Conservation (phyloP, 805 yeast species). For the Candida berthetii region DNA sequence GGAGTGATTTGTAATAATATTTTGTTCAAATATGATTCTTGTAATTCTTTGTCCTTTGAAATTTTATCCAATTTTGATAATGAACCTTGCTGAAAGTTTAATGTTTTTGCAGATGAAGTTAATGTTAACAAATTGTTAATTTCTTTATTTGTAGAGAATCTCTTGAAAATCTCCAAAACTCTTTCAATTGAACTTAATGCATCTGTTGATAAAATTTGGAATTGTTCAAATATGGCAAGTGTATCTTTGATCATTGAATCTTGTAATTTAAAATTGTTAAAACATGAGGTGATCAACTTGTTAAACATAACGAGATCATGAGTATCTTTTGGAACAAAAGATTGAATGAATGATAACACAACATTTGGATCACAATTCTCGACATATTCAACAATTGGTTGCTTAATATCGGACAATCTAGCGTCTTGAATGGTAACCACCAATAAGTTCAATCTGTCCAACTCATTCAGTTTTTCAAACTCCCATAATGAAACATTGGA, state of each 20-base stretch:
- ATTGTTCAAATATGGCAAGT: not conserved
- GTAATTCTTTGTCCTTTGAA: not conserved
- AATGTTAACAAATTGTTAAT: not conserved
- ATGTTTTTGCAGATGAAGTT: not conserved
- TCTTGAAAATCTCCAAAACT: not conserved
- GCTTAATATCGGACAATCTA: not conserved
- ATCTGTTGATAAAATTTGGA: not conserved
- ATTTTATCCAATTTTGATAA: not conserved
- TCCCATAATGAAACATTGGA: constrained; percentile 11
- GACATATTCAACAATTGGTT: not conserved
- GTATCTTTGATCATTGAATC: not conserved
- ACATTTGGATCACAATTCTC: not conserved
- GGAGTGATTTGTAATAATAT: not conserved
- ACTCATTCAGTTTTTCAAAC: constrained; percentile 15
- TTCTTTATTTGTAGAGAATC: not conserved
- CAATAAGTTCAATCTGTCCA: constrained; percentile 9
- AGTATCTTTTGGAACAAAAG: not conserved
- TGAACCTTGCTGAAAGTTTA: not conserved
- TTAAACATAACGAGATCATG: not conserved
- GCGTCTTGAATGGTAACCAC: constrained; percentile 4
- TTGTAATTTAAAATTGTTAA: not conserved
- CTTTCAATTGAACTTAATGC: not conserved
- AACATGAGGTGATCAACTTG: not conserved
- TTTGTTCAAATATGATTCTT: not conserved
- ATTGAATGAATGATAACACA: not conserved